phyloP scores from a whole-genome alignment of 495 filamentous ascomycete genomes.

The Polyplosphaeria fusca region DNA sequence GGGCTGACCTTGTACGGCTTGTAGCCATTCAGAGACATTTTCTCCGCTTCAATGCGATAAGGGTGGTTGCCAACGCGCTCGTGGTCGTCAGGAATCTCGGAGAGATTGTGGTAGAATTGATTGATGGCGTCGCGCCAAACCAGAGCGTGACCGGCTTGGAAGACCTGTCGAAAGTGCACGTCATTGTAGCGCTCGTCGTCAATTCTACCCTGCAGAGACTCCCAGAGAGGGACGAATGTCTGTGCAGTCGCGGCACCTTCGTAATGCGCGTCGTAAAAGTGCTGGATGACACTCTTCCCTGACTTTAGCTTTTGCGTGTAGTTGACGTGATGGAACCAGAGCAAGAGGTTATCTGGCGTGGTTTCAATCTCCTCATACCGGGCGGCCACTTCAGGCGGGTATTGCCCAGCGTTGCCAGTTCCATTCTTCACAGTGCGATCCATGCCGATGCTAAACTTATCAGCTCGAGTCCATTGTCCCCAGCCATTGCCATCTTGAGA shows the following conservation, averaged over 20 bases:
- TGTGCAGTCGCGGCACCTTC: slow-evolving; percentile 58
- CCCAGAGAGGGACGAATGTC: slow-evolving; percentile 54
- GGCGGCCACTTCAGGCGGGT: slow-evolving; percentile 56
- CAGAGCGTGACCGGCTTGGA: slow-evolving; percentile 66
- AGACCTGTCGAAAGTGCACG: slow-evolving; percentile 54
- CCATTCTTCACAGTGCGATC: slow-evolving; percentile 67
- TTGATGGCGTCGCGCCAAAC: slow-evolving; percentile 67
- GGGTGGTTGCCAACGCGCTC: slow-evolving; percentile 57
- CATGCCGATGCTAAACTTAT: slow-evolving; percentile 61
- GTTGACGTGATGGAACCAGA: slow-evolving; percentile 75
- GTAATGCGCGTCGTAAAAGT: slow-evolving; percentile 74
- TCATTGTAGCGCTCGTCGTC: slow-evolving; percentile 62
- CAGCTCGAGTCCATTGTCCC: slow-evolving; percentile 72
- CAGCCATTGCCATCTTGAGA: slow-evolving; percentile 66
- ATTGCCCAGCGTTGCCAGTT: slow-evolving; percentile 63
- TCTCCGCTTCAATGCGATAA: slow-evolving; percentile 64
- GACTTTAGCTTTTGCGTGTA: slow-evolving; percentile 63
- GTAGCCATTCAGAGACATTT: slow-evolving; percentile 57
- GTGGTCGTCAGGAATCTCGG: slow-evolving; percentile 53
- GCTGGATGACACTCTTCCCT: slow-evolving; percentile 69
- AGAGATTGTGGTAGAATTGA: slow-evolving; percentile 59
- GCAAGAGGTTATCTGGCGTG: slow-evolving; percentile 64
- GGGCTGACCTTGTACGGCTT: slow-evolving; percentile 49
- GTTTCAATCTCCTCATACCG: slow-evolving; percentile 59
- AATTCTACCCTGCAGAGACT: slow-evolving; percentile 52